Conservation (phyloP, 2,329 filamentous ascomycete genomes). For the Zasmidium angulare region DNA sequence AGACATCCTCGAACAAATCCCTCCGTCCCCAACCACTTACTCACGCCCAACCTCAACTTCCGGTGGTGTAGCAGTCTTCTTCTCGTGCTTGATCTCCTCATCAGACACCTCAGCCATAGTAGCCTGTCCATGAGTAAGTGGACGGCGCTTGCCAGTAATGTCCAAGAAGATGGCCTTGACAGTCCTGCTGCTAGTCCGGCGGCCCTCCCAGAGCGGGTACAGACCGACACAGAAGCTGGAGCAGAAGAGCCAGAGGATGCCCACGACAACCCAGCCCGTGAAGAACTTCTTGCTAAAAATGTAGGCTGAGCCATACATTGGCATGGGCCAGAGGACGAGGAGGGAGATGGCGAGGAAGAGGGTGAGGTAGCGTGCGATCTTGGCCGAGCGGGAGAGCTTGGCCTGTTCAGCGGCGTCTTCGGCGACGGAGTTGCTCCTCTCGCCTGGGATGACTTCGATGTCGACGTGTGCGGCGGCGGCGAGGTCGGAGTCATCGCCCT, state of each 20-base stretch:
- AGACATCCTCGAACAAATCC: neutral
- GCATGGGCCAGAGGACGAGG: conserved; percentile 86
- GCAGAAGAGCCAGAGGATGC: conserved; percentile 78
- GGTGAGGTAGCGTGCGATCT: conserved; percentile 59
- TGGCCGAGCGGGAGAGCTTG: conserved; percentile 44
- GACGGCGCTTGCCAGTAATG: conserved; percentile 44
- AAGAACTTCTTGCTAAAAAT: conserved; percentile 82
- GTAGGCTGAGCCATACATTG: conserved; percentile 80
- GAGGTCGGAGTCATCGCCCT: conserved; percentile 74
- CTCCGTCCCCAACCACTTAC: neutral
- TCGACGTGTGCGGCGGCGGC: conserved; percentile 64
- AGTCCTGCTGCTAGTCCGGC: conserved; percentile 64
- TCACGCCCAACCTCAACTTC: conserved; percentile 24
- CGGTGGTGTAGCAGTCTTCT: conserved; percentile 30
- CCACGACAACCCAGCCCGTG: conserved; percentile 52
- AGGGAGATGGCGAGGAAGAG: conserved; percentile 67
- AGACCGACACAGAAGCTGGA: conserved; percentile 72
- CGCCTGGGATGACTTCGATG: conserved; percentile 62
- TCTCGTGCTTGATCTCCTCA: conserved; percentile 28
- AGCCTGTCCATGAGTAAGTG: conserved; percentile 30
- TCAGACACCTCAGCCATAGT: conserved; percentile 28
- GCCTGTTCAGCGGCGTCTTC: conserved; percentile 43
- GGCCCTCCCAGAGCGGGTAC: conserved; percentile 78
- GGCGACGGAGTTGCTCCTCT: conserved; percentile 36
- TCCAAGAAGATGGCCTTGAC: conserved; percentile 63